Conservation (phyloP, 441 rosid species). For the Populus tomentosa region DNA sequence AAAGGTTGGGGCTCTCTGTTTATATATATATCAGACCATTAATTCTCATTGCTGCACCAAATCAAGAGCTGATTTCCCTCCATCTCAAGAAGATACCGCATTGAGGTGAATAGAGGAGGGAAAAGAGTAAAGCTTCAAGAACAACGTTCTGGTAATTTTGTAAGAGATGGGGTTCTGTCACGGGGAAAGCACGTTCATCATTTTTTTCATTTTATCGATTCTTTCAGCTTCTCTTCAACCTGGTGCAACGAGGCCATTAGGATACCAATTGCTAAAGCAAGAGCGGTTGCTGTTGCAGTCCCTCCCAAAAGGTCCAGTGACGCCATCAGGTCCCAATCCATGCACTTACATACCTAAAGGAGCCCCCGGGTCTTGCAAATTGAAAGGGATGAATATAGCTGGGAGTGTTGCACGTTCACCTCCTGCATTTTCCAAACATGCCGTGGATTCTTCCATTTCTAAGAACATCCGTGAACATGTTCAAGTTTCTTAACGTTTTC, state of each 20-base stretch:
- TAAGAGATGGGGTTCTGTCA: slow-evolving; percentile 12
- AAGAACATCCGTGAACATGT: background rate
- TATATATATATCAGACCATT: background rate
- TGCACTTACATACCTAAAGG: background rate
- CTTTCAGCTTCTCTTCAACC: slow-evolving; percentile 26
- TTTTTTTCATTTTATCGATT: slow-evolving; percentile 12
- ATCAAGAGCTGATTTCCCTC: background rate
- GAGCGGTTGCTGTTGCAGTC: background rate
- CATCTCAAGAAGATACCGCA: background rate
- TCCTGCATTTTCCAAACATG: slow-evolving; percentile 4
- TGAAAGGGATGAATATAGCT: background rate
- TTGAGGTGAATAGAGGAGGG: background rate
- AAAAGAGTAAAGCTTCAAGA: background rate
- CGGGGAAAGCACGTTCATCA: background rate
- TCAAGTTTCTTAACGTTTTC: background rate
- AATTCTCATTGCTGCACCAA: background rate
- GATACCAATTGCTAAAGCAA: background rate
- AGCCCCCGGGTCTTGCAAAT: background rate
- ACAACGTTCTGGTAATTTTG: background rate
- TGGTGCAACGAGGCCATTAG: slow-evolving; percentile 30
- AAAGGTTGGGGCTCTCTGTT: background rate
- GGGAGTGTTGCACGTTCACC: background rate
- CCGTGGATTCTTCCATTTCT: slow-evolving; percentile 10
- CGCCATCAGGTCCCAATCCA: slow-evolving; percentile 5
- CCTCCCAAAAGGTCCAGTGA: slow-evolving; percentile 14